Evolutionary conservation across 257 asterid species (phyloP).

Genomic region (Vinca minor): DNA sequence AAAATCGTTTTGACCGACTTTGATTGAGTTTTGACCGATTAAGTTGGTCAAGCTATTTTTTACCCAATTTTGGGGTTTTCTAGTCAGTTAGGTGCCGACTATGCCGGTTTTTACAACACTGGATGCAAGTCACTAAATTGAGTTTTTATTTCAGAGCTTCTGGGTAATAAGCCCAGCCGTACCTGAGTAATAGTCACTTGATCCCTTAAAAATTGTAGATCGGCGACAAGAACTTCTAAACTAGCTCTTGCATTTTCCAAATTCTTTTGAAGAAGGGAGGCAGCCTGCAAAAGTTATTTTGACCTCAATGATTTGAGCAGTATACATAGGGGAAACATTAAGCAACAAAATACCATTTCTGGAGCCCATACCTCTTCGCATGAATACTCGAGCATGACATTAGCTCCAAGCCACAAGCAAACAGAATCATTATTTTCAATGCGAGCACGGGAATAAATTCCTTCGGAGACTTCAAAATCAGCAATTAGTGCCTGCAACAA

Average conservation of each 20-base stretch:
- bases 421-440: slow-evolving; percentile 70
- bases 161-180: background rate
- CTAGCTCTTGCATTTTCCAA: slow-evolving; percentile 86
- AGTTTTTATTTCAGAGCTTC: background rate
- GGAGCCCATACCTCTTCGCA: slow-evolving; percentile 57
- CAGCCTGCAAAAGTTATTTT: slow-evolving; percentile 46
- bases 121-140: background rate
- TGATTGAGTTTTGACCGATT: no score
- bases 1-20: no score
- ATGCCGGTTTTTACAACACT: no score
- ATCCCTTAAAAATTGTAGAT: slow-evolving; percentile 78
- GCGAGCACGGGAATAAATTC: slow-evolving; percentile 78
- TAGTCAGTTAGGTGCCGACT: no score
- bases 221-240: slow-evolving; percentile 81
- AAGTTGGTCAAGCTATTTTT: no score
- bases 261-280: slow-evolving; percentile 62
- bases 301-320: slow-evolving; percentile 9
- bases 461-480: slow-evolving; percentile 95
- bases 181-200: slow-evolving; percentile 94
- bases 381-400: slow-evolving; percentile 91
- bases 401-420: slow-evolving; percentile 96
- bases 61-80: no score
- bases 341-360: slow-evolving; percentile 8
- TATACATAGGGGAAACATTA: background rate
- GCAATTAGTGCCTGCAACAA: slow-evolving; percentile 58